A percentile compares a stretch with the other conserved stretches of the same genome.
Conservation (phyloP, 495 filamentous ascomycete genomes). For the Chaetomium cochliodes region DNA sequence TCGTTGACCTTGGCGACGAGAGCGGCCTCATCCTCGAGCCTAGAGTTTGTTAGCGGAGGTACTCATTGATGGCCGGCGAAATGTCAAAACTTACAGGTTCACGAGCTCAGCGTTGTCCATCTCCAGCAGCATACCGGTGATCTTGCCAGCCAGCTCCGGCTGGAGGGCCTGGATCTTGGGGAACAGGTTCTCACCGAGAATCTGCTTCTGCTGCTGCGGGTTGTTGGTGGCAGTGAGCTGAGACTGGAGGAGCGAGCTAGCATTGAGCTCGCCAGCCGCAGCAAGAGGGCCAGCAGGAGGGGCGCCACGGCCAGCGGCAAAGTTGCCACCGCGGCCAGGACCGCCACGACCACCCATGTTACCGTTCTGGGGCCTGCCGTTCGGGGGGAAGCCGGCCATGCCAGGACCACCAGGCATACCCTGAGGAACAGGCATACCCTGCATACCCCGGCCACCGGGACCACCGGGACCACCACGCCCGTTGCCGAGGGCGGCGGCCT, state of each 20-base stretch:
- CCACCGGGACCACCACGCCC: constrained; percentile 63
- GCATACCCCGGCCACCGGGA: constrained; percentile 70
- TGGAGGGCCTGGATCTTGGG: constrained; percentile 94
- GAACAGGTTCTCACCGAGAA: constrained; percentile 94
- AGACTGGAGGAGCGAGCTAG: constrained; percentile 45
- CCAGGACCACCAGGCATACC: constrained; percentile 51
- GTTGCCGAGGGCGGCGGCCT: constrained; percentile 53
- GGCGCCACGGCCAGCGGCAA: constrained; percentile 57
- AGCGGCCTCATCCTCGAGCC: constrained; percentile 84
- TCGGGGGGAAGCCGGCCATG: constrained; percentile 65
- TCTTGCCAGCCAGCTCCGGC: constrained; percentile 95
- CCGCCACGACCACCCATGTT: constrained; percentile 44
- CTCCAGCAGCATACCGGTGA: constrained; percentile 98
- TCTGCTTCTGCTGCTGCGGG: constrained; percentile 86
- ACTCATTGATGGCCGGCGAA: background rate
- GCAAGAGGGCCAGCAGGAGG: constrained; percentile 27
- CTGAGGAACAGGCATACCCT: constrained; percentile 66
- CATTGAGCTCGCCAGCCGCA: constrained; percentile 40
- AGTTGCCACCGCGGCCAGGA: constrained; percentile 38
- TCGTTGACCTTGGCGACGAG: constrained; percentile 94
- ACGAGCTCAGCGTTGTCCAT: constrained; percentile 96
- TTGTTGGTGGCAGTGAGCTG: constrained; percentile 54
- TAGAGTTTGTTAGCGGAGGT: constrained; percentile 43
- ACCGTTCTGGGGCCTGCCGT: constrained; percentile 44
- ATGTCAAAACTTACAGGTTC: constrained; percentile 73